Evolutionary conservation across 2,329 filamentous ascomycete species (phyloP), one percentile per base, ranked within the genome.

Genomic region (Colletotrichum lindemuthianum): DNA sequence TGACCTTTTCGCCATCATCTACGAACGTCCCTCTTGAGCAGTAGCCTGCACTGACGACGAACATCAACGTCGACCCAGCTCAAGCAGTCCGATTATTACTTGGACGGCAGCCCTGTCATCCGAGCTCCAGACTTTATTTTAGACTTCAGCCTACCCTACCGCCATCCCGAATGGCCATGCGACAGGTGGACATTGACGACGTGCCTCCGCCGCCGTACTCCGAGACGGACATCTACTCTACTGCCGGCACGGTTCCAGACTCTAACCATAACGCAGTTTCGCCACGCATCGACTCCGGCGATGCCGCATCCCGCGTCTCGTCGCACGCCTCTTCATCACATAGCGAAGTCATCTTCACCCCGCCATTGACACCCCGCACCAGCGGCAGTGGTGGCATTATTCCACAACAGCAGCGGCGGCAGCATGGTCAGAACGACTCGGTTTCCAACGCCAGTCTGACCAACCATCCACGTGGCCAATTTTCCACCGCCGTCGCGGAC

Each of bases 181-280:
- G 59, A 55, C 50, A 53, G 33, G 41, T 39, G 34, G 53, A 68
- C 36, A 36, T 74, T 37, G 74, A 79, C 59, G 77, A 83, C 63
- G 71, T 74, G 8, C 83, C 85, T 16, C 85, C 85, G 45, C 84
- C 85, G 5, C 86, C 86, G 6, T 88, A 88, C 69, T 81, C 81
- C 43, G 85, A 86, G 72, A 86, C 83, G 13, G 85, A 88, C 71
- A 80, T 85, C 41, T 85, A 81, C 74, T 86, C 83, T 12, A 77
- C 71, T 53, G 74, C 82, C 4, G 76, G 76, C 36, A 70, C 69
- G 41, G 49, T 15, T 36, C 37, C 59, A 10, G 43, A 59, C 11
- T 13, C 56, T n/a, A 56, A 36, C 37, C 33, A 57, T 36, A 43
- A 39, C 16, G 51, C 48, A 13, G 40, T 12, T 13, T 66, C 63